Base-by-base conservation (phyloP, 2,329 filamentous ascomycete genomes). In the Pseudohalonectria lignicola region DNA sequence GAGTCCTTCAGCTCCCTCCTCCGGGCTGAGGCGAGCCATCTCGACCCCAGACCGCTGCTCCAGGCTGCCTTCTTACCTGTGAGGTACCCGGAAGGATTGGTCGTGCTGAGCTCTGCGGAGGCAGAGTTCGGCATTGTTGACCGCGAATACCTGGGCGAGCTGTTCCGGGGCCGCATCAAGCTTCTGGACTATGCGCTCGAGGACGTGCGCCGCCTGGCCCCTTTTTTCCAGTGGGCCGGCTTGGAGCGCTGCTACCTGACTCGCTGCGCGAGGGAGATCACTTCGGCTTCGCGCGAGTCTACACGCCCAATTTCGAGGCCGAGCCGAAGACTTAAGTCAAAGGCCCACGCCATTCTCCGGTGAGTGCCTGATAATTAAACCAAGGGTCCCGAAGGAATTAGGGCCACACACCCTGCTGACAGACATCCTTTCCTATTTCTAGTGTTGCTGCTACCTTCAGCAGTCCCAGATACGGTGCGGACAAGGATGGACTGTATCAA, bases 181-280 rank as follows among this genome's bases (percentile, higher is more conserved):
- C 40, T 57, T 3, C 45, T 65, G 0, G 59, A 62, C 39, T 63
- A 62, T 36, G 44, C 33, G 0, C 34, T 61, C 2, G 48, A 59
- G 6, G 55, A 64, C 1, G 45, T 60, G 4, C 43, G 41, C 2
- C 41, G 39, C 0, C 40, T 66, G 1, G 39, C 39, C 3, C 49
- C 48, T 1, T 54, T 64, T 4, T 12, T 65, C 4, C 31, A 46
- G 0, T 66, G 62, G 62, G 34, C 47, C 4, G 40, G 47, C 1
- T 41, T 65, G 0, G 48, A 53, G 7, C 19, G 37, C 1, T 48
- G 56, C 5, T 61, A 54, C 37, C 26, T 65, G 2, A 63, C 60
- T 2, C 21, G 4, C 5, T 42, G 42, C 9, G 53, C 60, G 1
- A 53, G 49, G n/a, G 54, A 64, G 28, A 52, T 54, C 1, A 57